phyloP scores from a whole-genome alignment of 139 green algal species.

The Closterium sp. region DNA sequence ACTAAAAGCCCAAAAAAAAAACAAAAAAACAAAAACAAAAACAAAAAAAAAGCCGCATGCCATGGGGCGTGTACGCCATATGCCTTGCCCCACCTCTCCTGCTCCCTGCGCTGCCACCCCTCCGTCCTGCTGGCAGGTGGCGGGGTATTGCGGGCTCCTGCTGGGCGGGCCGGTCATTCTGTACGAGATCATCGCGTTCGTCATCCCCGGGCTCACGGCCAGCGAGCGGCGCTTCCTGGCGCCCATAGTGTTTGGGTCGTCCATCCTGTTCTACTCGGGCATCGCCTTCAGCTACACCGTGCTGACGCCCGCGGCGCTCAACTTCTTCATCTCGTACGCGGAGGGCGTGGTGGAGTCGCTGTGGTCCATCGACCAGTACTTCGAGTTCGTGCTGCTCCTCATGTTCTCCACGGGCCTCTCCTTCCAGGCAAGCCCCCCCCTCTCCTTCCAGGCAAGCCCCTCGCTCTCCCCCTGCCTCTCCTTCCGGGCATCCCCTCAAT shows the following conservation, averaged over 20 bases:
- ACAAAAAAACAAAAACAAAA: no score
- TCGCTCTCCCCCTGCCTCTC: background rate
- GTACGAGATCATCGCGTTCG: conserved; percentile 95
- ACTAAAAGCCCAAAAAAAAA: no score
- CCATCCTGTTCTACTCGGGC: conserved; percentile 93
- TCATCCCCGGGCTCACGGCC: conserved; percentile 90
- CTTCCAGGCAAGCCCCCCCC: conserved; percentile 78
- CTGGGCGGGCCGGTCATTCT: conserved; percentile 86
- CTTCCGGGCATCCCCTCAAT: no score
- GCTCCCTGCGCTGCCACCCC: background rate
- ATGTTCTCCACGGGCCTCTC: conserved; percentile 93
- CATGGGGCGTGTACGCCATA: no score
- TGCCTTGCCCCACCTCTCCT: background rate
- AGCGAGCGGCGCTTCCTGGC: conserved; percentile 85
- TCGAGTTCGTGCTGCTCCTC: conserved; percentile 98
- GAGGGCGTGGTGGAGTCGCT: conserved; percentile 95
- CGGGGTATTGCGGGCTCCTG: conserved; percentile 91
- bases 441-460: background rate
- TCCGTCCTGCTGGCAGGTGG: conserved; percentile 69
- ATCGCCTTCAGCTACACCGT: conserved; percentile 94
- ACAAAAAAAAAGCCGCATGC: no score
- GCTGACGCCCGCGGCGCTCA: conserved; percentile 90
- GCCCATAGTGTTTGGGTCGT: conserved; percentile 86
- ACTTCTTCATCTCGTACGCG: conserved; percentile 96
- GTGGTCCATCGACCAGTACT: conserved; percentile 99